Percentiles rank a stretch among this genome's conserved stretches.
Evolutionary conservation across 805 yeast genomes (phyloP).

Genomic region (Schwanniomyces vanrijiae): DNA sequence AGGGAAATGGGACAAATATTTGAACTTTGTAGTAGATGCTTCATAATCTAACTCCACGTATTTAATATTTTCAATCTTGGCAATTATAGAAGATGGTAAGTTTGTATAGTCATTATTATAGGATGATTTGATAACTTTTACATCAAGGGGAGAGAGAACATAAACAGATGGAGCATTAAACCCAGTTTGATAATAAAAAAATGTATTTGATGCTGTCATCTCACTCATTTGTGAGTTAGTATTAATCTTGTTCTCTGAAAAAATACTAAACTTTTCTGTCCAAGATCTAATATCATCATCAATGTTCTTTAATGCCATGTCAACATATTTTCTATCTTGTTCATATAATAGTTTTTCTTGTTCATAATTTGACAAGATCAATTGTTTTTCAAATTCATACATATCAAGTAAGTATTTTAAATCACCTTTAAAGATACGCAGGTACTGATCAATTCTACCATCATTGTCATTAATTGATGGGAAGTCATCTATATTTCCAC

Average conservation of each 20-base stretch:
- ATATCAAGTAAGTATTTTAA: slow-evolving; percentile 51
- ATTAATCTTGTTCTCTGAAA: background rate
- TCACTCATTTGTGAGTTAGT: background rate
- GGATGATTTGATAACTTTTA: slow-evolving; percentile 63
- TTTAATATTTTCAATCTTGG: slow-evolving; percentile 67
- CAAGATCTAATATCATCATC: slow-evolving; percentile 43
- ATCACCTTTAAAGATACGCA: slow-evolving; percentile 72
- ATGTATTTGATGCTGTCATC: slow-evolving; percentile 37
- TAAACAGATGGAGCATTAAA: slow-evolving; percentile 62
- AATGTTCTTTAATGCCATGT: slow-evolving; percentile 57
- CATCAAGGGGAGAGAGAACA: slow-evolving; percentile 77
- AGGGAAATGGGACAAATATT: slow-evolving; percentile 81
- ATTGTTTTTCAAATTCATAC: slow-evolving; percentile 58
- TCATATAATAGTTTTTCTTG: slow-evolving; percentile 60
- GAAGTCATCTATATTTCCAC: slow-evolving; percentile 38
- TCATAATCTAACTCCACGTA: slow-evolving; percentile 65
- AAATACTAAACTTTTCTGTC: slow-evolving; percentile 25
- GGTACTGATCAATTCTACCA: slow-evolving; percentile 41
- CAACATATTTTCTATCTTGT: slow-evolving; percentile 56
- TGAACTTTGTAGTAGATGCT: slow-evolving; percentile 57
- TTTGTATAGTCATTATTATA: slow-evolving; percentile 57
- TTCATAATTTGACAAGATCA: slow-evolving; percentile 50
- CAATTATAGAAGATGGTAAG: slow-evolving; percentile 66
- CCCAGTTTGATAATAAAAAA: slow-evolving; percentile 76
- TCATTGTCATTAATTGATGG: slow-evolving; percentile 50